A percentile compares a stretch with the other conserved stretches of the same genome.
phyloP scores from a whole-genome alignment of 2,329 filamentous ascomycete genomes.

The Monosporascus sp. region DNA sequence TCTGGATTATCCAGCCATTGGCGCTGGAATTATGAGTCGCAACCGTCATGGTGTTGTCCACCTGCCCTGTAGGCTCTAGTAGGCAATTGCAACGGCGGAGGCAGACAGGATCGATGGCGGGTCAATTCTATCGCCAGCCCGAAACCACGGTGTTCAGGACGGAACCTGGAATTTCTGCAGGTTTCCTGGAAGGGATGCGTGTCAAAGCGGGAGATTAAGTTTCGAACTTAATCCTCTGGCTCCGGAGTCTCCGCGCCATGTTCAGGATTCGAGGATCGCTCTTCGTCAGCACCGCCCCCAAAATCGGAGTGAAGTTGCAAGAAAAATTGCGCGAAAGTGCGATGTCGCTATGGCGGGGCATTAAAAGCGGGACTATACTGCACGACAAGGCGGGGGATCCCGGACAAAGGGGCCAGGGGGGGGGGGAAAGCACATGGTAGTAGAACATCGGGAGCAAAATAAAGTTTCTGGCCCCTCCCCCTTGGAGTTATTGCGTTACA shows the following conservation, averaged over 20 bases:
- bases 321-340: not conserved
- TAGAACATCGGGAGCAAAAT: too few relatives aligned
- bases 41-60: conserved; percentile 7
- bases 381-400: too few relatives aligned
- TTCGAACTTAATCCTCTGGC: too few relatives aligned
- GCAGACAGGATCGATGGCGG: not conserved
- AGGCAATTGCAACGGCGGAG: not conserved
- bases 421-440: too few relatives aligned
- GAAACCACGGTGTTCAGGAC: too few relatives aligned
- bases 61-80: not conserved
- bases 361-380: not conserved
- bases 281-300: not conserved
- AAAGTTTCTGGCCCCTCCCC: too few relatives aligned
- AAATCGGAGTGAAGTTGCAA: not conserved
- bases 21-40: conserved; percentile 23
- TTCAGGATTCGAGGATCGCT: not conserved
- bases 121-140: not conserved
- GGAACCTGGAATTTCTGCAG: too few relatives aligned
- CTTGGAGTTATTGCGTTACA: too few relatives aligned
- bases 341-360: not conserved
- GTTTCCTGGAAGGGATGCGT: too few relatives aligned
- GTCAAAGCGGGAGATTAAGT: too few relatives aligned
- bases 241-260: not conserved
- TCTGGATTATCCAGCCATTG: conserved; percentile 78
- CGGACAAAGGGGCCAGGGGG: too few relatives aligned